phyloP scores from a whole-genome alignment of 2,329 filamentous ascomycete genomes.

The Fonsecaea nubica region DNA sequence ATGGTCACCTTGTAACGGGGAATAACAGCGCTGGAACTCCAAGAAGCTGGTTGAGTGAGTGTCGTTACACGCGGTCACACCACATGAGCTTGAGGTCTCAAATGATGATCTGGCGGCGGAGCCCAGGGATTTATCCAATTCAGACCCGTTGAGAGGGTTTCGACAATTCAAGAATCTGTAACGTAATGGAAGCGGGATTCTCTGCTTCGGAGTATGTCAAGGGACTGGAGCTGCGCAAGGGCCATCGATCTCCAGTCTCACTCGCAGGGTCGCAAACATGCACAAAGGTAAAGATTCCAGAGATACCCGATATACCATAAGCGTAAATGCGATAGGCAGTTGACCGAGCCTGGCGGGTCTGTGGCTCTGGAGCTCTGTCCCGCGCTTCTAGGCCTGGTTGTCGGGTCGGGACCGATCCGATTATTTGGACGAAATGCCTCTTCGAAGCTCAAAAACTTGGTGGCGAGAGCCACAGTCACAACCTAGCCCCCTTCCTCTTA shows the following conservation, averaged over 20 bases:
- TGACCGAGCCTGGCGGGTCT: not conserved
- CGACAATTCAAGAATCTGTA: not conserved
- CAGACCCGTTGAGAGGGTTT: not conserved
- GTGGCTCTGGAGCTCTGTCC: not conserved
- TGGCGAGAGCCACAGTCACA: not conserved
- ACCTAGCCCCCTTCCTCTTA: too few relatives aligned
- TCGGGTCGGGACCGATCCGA: slow-evolving; percentile 21
- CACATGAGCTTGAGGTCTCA: not conserved
- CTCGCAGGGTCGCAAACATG: not conserved
- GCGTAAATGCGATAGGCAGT: not conserved
- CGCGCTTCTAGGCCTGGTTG: not conserved
- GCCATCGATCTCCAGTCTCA: not conserved
- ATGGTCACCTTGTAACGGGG: slow-evolving; percentile 2
- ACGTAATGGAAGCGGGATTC: not conserved
- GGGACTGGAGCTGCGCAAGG: not conserved
- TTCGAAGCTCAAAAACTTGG: not conserved
- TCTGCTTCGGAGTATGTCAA: not conserved
- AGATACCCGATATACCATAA: not conserved
- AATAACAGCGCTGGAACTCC: not conserved
- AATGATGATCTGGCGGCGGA: slow-evolving; percentile 1
- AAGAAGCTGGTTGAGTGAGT: not conserved
- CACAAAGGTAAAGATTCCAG: too few relatives aligned
- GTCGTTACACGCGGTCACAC: not conserved
- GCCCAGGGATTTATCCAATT: not conserved
- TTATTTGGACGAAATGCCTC: not conserved